phyloP scores from a whole-genome alignment of 176 grass and related monocot species.

The Triticum monococcum region DNA sequence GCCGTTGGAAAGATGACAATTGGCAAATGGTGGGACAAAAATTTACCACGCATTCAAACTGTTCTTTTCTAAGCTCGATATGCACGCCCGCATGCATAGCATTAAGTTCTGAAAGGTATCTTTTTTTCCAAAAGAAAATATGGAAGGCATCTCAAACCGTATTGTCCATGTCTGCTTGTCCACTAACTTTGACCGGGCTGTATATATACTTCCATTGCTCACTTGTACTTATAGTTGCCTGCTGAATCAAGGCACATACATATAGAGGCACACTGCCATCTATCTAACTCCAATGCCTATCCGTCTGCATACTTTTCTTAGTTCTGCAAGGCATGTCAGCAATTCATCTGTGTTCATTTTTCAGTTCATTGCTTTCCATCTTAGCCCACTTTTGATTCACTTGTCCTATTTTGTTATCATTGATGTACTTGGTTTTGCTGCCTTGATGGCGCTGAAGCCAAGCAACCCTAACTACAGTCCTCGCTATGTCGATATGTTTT shows the following conservation, averaged over 20 bases:
- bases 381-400: slow-evolving; percentile 50
- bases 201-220: slow-evolving; percentile 24
- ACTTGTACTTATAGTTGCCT: not conserved
- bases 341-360: slow-evolving; percentile 12
- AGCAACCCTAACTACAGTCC: slow-evolving; percentile 17
- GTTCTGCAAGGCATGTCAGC: not conserved
- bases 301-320: not conserved
- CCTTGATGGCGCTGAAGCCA: slow-evolving; percentile 45
- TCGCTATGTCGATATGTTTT: slow-evolving; percentile 55
- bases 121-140: not conserved
- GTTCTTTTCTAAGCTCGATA: not conserved
- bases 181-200: slow-evolving; percentile 10
- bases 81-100: not conserved
- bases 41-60: not conserved
- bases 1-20: slow-evolving; percentile 28
- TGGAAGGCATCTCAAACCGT: not conserved
- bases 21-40: slow-evolving; percentile 14
- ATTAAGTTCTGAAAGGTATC: slow-evolving; percentile 12
- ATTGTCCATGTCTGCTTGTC: slow-evolving; percentile 1
- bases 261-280: not conserved
- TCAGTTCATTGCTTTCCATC: slow-evolving; percentile 36
- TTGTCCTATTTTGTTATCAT: slow-evolving; percentile 57
- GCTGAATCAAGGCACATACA: slow-evolving; percentile 13
- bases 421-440: slow-evolving; percentile 57
- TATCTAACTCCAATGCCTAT: slow-evolving; percentile 25